Evolutionary conservation across 2,329 filamentous ascomycete species (phyloP).

Genomic region (Keithomyces neogunnii): DNA sequence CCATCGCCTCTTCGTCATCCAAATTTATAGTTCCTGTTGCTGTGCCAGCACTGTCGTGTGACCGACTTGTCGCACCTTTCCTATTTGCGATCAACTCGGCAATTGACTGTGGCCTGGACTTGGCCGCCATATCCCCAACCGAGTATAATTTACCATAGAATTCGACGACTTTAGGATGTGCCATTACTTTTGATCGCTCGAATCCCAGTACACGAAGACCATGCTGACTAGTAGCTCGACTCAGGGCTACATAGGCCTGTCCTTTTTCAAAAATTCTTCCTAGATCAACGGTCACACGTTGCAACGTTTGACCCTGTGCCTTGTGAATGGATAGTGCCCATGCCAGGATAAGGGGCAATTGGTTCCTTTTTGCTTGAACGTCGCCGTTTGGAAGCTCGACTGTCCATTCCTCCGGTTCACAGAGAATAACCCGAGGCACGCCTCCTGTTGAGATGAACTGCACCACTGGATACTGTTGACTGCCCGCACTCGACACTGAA

Average conservation of each 20-base stretch:
- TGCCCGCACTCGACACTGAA: slow-evolving; percentile 34
- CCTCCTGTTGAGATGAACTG: slow-evolving; percentile 74
- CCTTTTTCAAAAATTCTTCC: slow-evolving; percentile 93
- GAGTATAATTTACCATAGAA: slow-evolving; percentile 82
- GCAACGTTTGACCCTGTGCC: slow-evolving; percentile 88
- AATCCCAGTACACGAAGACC: slow-evolving; percentile 86
- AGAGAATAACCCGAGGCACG: slow-evolving; percentile 55
- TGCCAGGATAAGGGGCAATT: slow-evolving; percentile 82
- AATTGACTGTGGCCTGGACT: slow-evolving; percentile 36
- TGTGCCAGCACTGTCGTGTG: slow-evolving; percentile 8
- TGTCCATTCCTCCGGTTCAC: slow-evolving; percentile 87
- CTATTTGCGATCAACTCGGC: slow-evolving; percentile 30
- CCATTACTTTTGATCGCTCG: slow-evolving; percentile 85
- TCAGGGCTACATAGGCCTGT: slow-evolving; percentile 93
- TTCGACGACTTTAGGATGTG: slow-evolving; percentile 73
- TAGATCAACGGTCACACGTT: slow-evolving; percentile 89
- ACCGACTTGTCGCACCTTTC: slow-evolving; percentile 16
- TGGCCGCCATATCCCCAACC: slow-evolving; percentile 34
- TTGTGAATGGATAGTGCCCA: slow-evolving; percentile 99
- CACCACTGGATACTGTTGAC: slow-evolving; percentile 69
- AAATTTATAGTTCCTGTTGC: slow-evolving; percentile 19
- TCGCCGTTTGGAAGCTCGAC: slow-evolving; percentile 94
- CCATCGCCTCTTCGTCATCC: slow-evolving; percentile 41
- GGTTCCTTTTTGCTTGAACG: slow-evolving; percentile 76
- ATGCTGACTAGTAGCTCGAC: slow-evolving; percentile 78